These are phyloP conservation scores for Mycena leptocephala DNA, from an alignment of 768 basidiomycete genomes.

Conservation along the genomic window DNA sequence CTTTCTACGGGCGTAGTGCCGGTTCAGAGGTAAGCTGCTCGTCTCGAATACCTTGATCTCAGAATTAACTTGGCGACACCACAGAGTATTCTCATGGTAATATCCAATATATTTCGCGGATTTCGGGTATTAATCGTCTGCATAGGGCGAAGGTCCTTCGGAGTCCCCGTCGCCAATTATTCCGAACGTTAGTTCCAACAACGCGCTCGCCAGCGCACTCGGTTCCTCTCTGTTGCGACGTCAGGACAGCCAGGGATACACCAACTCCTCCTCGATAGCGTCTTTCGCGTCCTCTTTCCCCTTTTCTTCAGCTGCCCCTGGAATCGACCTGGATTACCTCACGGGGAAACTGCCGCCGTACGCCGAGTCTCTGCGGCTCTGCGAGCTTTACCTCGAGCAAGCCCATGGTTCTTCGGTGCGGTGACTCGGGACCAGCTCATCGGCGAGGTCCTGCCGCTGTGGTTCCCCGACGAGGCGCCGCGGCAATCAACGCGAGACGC, in stretches of 20 bases:
- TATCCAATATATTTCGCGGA: not conserved
- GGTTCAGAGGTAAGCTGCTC: conserved; percentile 74
- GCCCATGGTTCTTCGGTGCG: conserved; percentile 88
- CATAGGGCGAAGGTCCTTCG: conserved; percentile 56
- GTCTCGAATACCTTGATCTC: not conserved
- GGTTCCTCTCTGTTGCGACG: conserved; percentile 14
- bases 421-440: conserved; percentile 74
- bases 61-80: not conserved
- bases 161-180: conserved; percentile 17
- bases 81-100: conserved; percentile 72
- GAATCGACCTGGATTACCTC: conserved; percentile 62
- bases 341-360: conserved; percentile 72
- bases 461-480: conserved; percentile 69
- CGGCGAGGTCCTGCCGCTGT: conserved; percentile 78
- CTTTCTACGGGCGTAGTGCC: conserved; percentile 82
- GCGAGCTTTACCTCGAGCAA: conserved; percentile 82
- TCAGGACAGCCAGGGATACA: conserved; percentile 16
- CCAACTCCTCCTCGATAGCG: conserved; percentile 20
- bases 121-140: conserved; percentile 5
- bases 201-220: conserved; percentile 7
- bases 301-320: conserved; percentile 54
- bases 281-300: conserved; percentile 62
- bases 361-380: conserved; percentile 71
- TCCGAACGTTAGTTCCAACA: conserved; percentile 35
- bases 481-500: conserved; percentile 34